These are phyloP conservation scores for Blastocystis sp. DNA, from an alignment of 352 stramenopile genomes.

Conservation along the genomic window DNA sequence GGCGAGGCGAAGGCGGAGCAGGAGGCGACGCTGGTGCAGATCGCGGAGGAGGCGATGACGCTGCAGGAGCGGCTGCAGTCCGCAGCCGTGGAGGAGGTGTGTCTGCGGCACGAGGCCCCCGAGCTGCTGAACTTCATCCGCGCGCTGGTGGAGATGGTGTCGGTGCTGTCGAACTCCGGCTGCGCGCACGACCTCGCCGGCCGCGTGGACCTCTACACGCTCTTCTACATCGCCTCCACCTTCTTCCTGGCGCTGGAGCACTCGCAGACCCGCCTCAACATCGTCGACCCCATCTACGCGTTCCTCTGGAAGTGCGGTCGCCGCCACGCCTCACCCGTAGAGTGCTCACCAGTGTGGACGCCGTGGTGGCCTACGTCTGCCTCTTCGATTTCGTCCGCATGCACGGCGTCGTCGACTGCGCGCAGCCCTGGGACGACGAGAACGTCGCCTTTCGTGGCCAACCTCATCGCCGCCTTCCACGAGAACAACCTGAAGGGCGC, in stretches of 20 bases:
- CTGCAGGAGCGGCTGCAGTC: background rate
- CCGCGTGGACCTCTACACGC: background rate
- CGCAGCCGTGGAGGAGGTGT: background rate
- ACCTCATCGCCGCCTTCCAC: background rate
- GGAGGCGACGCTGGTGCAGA: background rate
- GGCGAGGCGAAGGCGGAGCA: background rate
- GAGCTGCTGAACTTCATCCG: background rate
- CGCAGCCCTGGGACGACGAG: background rate
- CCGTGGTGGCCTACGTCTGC: background rate
- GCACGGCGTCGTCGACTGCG: background rate
- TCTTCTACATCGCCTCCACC: background rate
- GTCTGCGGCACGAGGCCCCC: background rate
- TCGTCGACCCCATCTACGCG: background rate
- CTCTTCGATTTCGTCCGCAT: background rate
- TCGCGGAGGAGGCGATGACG: background rate
- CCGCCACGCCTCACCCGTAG: background rate
- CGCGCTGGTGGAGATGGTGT: background rate
- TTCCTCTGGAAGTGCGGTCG: background rate
- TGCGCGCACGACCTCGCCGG: background rate
- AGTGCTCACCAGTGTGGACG: background rate
- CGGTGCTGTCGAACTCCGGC: background rate
- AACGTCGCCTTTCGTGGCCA: background rate
- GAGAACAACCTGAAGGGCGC: background rate
- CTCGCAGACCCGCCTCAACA: background rate
- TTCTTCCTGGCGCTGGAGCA: background rate